Evolutionary conservation across 129 eudicot species (phyloP), one percentile per base, ranked within the genome.

Genomic region (Centella asiatica): DNA sequence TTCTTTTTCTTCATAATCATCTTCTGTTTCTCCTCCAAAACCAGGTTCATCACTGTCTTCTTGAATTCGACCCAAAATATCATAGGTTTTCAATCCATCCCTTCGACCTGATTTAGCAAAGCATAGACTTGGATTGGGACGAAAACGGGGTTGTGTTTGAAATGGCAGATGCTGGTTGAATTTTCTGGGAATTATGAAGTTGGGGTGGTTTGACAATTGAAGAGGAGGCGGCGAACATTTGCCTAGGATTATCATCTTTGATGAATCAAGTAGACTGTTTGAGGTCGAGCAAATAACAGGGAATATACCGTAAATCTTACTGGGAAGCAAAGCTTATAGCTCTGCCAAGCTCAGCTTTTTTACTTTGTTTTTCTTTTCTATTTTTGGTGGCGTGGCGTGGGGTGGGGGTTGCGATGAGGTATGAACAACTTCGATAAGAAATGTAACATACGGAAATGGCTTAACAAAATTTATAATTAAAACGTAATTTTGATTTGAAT

Each of bases 1-100:
- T n/a, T n/a, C n/a, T n/a, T n/a, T n/a, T n/a, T n/a, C n/a, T n/a
- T n/a, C n/a, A n/a, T n/a, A n/a, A n/a, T n/a, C n/a, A n/a, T n/a
- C n/a, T n/a, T n/a, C n/a, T n/a, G n/a, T n/a, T n/a, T n/a, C n/a
- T n/a, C n/a, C 87, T 28, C 71, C 79, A 6, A 74, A 50, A 64
- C 82, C 86, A 49, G 60, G 67, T 48, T 66, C 64, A 15, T 58
- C 85, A n/a, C 53, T 69, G 51, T 70, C 74, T 39, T 60, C 72
- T 51, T 72, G 81, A 52, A 58, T 49, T 23, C 72, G 74, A 22
- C 77, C 66, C 49, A 68, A 22, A 48, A 71, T 72, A 40, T 76
- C 76, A 26, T 61, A 72, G 63, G 81, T 51, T 45, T 68, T 72
- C 6, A 69, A 28, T 44, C 49, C 64, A 42, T 78, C 70, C 20